Base-by-base conservation (phyloP, 2,329 filamentous ascomycete genomes). In the Sporothrix pallida region DNA sequence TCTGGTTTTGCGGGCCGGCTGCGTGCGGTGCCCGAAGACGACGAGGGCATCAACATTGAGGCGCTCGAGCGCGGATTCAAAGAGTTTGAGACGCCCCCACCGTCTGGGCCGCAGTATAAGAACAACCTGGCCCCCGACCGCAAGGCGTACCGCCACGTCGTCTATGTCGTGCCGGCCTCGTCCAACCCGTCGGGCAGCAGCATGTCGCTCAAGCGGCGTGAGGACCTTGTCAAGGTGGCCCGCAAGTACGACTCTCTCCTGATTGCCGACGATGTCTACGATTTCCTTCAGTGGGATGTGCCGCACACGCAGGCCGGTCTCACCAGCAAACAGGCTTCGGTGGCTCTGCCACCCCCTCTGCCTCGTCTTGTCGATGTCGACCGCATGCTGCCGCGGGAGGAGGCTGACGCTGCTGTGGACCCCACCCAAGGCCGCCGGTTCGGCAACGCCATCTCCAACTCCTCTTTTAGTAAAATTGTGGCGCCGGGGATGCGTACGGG, bases 191-290 rank as follows among this genome's bases (percentile, higher is more conserved):
- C 92, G 0, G 93, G 92, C 44, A 92, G 91, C 79, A 94, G 93
- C 2, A 95, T 97, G 90, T 90, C 91, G 15, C 81, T 94, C 3
- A 80, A 82, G 20, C 88, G 92, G 42, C 88, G 96, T 3, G 83
- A 90, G 76, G 84, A 84, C 12, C 86, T 98, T 3, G 90, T 98
- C 31, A 84, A 85, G n/a, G 82, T 98, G 7, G 95, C 95, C 0
- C 87, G 95, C 73, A 85, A 90, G 74, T 89, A 92, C 80, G 91
- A 98, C 80, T 93, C 93, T 7, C 86, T 98, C n/a, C 82, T 98
- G 72, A 86, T 98, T 42, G 89, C 89, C 68, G 95, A 98, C 82
- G 96, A 99, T 81, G 94, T 98, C 10, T 99, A 99, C 80, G 95
- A 98, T 81, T 92, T 95, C 77, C 86, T 98, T 5, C 92, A 95